phyloP scores from a whole-genome alignment of 306 rosid genomes.

The Begonia fuchsioides region DNA sequence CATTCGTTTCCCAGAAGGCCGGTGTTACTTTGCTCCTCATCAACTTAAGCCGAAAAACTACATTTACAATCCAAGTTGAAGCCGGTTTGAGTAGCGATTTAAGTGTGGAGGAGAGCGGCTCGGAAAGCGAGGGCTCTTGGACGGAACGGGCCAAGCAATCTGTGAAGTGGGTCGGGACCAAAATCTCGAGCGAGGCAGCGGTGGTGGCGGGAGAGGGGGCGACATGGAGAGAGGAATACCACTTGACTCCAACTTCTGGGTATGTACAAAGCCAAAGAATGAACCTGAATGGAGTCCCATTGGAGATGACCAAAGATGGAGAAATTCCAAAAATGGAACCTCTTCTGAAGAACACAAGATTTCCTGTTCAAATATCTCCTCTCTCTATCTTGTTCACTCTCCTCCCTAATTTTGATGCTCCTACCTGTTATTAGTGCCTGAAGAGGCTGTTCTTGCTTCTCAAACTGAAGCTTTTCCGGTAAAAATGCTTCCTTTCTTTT shows the following conservation, averaged over 20 bases:
- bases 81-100: constrained; percentile 10
- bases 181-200: constrained; percentile 41
- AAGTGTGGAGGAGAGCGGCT: constrained; percentile 7
- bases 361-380: constrained; percentile 30
- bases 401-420: constrained; percentile 44
- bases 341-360: constrained; percentile 12
- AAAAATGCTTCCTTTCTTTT: too few species aligned
- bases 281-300: constrained; percentile 55
- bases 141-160: constrained; percentile 40
- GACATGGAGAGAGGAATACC: constrained; percentile 66
- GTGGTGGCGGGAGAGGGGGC: too few species aligned
- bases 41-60: constrained; percentile 70
- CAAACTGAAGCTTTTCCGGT: too few species aligned
- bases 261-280: constrained; percentile 45
- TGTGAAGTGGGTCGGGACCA: constrained; percentile 66
- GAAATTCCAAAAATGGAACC: constrained; percentile 58
- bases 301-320: constrained; percentile 44
- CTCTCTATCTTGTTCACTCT: constrained; percentile 31
- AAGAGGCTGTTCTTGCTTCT: too few species aligned
- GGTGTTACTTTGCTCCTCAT: constrained; percentile 67
- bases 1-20: constrained; percentile 19
- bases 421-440: constrained; percentile 14
- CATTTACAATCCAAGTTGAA: constrained; percentile 25
- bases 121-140: constrained; percentile 16
- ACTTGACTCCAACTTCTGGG: constrained; percentile 46